Conservation (phyloP, 371 early-diverging fungal genomes). For the Haplosporangium sp. region DNA sequence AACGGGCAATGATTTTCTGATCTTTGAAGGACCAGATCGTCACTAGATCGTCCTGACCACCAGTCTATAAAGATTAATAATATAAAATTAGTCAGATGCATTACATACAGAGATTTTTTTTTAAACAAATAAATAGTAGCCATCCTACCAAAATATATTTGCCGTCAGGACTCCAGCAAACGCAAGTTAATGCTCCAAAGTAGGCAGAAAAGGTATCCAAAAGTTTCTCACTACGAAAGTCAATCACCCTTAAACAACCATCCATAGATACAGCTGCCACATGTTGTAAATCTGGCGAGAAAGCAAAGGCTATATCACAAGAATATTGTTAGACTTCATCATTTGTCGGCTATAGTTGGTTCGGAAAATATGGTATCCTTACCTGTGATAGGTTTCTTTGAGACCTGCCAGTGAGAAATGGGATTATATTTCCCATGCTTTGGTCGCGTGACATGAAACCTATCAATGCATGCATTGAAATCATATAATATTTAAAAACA, state of each 20-base stretch:
- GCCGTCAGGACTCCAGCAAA: slow-evolving; percentile 95
- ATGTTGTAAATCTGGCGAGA: slow-evolving; percentile 89
- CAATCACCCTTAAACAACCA: slow-evolving; percentile 81
- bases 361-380: no score
- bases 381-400: slow-evolving; percentile 70
- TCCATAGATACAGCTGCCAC: slow-evolving; percentile 84
- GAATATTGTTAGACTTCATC: no score
- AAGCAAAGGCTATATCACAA: slow-evolving; percentile 68
- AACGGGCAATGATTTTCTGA: slow-evolving; percentile 84
- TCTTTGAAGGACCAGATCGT: slow-evolving; percentile 91
- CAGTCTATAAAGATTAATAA: slow-evolving; percentile 58
- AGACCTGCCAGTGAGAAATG: slow-evolving; percentile 78
- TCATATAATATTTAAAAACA: no score
- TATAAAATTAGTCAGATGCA: no score
- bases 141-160: slow-evolving; percentile 84
- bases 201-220: slow-evolving; percentile 73
- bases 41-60: slow-evolving; percentile 97
- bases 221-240: slow-evolving; percentile 77
- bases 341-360: no score
- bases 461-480: slow-evolving; percentile 2
- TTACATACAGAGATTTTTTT: no score
- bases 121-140: no score
- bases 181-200: slow-evolving; percentile 89
- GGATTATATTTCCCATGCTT: slow-evolving; percentile 79
- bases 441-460: slow-evolving; percentile 65